phyloP scores from a whole-genome alignment of 441 rosid species.

The Croton laevigatus region DNA sequence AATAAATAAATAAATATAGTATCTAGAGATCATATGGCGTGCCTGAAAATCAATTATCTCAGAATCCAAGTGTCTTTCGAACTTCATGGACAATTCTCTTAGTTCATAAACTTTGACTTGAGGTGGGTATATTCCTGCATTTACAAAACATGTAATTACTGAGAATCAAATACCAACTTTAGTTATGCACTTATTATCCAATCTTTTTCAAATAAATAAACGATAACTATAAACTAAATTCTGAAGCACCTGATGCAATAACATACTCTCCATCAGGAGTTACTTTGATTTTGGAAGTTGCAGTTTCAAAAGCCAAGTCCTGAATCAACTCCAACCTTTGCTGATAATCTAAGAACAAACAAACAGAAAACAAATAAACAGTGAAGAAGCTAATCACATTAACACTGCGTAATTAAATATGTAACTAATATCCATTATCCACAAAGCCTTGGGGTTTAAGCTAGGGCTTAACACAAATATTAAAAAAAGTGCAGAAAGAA shows the following conservation, averaged over 20 bases:
- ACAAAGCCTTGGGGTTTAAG: not conserved
- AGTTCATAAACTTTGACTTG: constrained; percentile 87
- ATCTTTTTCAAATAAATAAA: not conserved
- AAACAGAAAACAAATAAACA: not conserved
- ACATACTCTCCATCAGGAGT: constrained; percentile 84
- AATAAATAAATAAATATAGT: not conserved
- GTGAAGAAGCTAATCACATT: not conserved
- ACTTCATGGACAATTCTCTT: constrained; percentile 69
- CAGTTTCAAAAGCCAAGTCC: constrained; percentile 82
- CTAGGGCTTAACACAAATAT: not conserved
- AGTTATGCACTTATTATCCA: not conserved
- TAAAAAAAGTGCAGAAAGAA: not conserved
- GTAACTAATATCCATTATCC: too few relatives aligned
- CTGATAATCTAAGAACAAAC: constrained; percentile 33
- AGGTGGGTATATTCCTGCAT: constrained; percentile 80
- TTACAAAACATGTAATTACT: not conserved
- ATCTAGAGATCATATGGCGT: constrained; percentile 4
- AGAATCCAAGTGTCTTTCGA: constrained; percentile 79
- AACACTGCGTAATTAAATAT: not conserved
- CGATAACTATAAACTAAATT: not conserved
- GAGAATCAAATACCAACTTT: not conserved
- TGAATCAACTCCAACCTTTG: constrained; percentile 55
- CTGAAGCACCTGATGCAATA: constrained; percentile 63
- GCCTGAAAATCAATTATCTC: constrained; percentile 91
- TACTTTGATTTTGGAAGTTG: constrained; percentile 65